Evolutionary conservation across 805 yeast genomes (phyloP).

Genomic region (Isabelozyma heimii): DNA sequence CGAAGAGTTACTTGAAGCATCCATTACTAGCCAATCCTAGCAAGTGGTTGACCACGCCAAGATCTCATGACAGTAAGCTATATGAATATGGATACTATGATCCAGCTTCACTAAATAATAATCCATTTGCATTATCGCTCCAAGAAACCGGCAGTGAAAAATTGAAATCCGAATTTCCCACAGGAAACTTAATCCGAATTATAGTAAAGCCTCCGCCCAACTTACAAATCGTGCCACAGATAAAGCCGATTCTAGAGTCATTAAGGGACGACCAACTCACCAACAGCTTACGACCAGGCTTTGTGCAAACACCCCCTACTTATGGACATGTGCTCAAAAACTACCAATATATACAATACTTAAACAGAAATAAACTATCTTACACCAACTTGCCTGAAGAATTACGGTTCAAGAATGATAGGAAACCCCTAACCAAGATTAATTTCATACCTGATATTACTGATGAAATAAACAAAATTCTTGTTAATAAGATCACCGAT

Average conservation of each 20-base stretch:
- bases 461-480: background rate
- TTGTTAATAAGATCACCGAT: background rate
- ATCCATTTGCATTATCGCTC: conserved; percentile 28
- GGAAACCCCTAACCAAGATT: background rate
- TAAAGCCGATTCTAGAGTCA: background rate
- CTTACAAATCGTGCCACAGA: background rate
- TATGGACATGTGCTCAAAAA: conserved; percentile 5
- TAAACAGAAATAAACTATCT: background rate
- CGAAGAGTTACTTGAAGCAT: conserved; percentile 16
- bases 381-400: background rate
- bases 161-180: conserved; percentile 20
- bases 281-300: background rate
- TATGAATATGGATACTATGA: conserved; percentile 17
- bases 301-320: conserved; percentile 4
- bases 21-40: conserved; percentile 30
- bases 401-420: background rate
- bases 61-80: conserved; percentile 16
- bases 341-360: conserved; percentile 9
- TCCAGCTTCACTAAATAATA: conserved; percentile 10
- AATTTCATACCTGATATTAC: background rate
- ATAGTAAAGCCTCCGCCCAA: conserved; percentile 4
- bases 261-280: background rate
- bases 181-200: conserved; percentile 22
- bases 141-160: conserved; percentile 24
- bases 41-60: conserved; percentile 21